Evolutionary conservation across 306 rosid species (phyloP), one percentile per base, ranked within the genome.

Genomic region (Delonix regia): DNA sequence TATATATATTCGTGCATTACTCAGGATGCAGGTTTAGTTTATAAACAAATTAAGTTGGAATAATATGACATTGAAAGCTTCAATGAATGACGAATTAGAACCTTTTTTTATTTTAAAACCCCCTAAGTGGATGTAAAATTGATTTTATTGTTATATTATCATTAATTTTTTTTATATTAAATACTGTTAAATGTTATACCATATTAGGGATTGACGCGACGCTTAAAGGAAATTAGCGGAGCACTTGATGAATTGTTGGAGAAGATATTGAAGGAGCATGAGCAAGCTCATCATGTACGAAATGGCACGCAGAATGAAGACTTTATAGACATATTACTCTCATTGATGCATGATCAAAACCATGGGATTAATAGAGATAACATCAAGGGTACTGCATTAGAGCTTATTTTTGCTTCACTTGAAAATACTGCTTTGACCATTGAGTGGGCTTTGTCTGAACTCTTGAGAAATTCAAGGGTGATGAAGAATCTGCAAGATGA

Each of bases 371-470:
- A 64, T n/a, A 4, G 18, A n/a, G 49, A 36, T 4, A 69, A 81
- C 57, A 86, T 81, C 70, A 89, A 89, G 73, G 90, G 86, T 39
- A 47, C 83, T 42, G 1, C 78, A 18, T 0, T 82, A 0, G 83
- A 82, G 44, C 78, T 90, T 83, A 53, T 88, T 9, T 8, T 10
- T 0, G 90, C 14, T 6, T 67, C 85, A 55, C 24, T 49, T 34
- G 18, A 13, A 7, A 22, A 27, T 19, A 5, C 76, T 56, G 38
- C 80, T 0, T 44, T 19, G 0, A 14, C 28, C 0, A 44, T 83
- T 0, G 74, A 70, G 13, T 88, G 88, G 92, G 72, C 48, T 11
- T 33, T 88, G 3, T 71, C 92, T 0, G 87, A 84, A 33, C 87
- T 88, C 4, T 2, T 82, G 1, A 80, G 59, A 36, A 74, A 88